Evolutionary conservation across 1,284 basidiomycete genomes (phyloP).

Genomic region (Erythrobasidium hasegawianum): DNA sequence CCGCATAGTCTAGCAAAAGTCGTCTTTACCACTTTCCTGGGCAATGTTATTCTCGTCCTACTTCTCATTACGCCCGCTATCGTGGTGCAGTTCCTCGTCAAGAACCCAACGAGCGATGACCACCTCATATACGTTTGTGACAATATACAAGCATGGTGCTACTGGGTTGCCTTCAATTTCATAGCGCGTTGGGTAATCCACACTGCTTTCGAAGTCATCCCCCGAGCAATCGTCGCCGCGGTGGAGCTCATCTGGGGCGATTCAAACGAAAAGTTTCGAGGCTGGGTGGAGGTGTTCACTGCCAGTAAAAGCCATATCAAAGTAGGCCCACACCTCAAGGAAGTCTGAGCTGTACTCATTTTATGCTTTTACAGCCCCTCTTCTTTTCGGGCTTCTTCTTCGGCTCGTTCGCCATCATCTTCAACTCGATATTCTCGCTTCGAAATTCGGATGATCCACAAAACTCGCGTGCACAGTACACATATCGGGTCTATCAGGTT

Average conservation of each 20-base stretch:
- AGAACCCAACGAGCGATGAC: constrained; percentile 17
- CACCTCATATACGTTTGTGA: constrained; percentile 28
- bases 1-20: constrained; percentile 8
- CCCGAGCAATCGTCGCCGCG: constrained; percentile 13
- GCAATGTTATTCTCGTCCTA: constrained; percentile 21
- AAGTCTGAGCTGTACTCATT: background rate
- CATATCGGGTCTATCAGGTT: constrained; percentile 32
- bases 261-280: constrained; percentile 25
- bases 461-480: constrained; percentile 22
- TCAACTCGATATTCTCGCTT: constrained; percentile 42
- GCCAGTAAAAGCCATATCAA: constrained; percentile 27
- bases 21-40: constrained; percentile 19
- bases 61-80: constrained; percentile 22
- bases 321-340: background rate
- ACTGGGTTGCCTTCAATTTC: constrained; percentile 34
- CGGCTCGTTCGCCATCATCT: constrained; percentile 43
- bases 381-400: constrained; percentile 35
- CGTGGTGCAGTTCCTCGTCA: constrained; percentile 23
- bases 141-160: constrained; percentile 34
- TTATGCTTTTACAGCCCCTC: constrained; percentile 6
- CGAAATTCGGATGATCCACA: background rate
- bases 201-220: constrained; percentile 22
- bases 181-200: constrained; percentile 32
- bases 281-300: constrained; percentile 32
- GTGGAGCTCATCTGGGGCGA: constrained; percentile 30